Conservation (phyloP, 176 grass and related monocot species). For the Puccinellia tenuiflora region DNA sequence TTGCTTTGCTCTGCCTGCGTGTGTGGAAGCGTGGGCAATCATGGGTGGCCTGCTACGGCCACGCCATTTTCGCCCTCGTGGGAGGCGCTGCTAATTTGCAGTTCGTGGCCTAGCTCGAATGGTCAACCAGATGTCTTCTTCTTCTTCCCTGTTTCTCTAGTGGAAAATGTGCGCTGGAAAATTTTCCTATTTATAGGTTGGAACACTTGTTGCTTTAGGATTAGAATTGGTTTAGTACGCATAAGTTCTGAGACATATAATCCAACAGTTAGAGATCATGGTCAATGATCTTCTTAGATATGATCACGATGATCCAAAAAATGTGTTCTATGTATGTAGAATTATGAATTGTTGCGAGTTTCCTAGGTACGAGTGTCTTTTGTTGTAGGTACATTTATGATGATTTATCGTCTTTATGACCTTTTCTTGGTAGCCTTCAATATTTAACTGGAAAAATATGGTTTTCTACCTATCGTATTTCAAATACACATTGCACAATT, state of each 20-base stretch:
- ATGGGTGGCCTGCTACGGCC: slow-evolving; percentile 18
- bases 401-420: neutral
- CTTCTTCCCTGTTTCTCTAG: neutral
- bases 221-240: no score
- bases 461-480: no score
- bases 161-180: neutral
- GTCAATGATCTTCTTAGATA: no score
- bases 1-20: neutral
- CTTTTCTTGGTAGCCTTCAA: neutral
- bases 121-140: neutral
- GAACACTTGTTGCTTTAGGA: no score
- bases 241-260: neutral
- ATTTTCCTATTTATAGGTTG: neutral
- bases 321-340: neutral
- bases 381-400: neutral
- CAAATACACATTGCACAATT: no score
- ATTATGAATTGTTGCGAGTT: neutral
- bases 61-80: slow-evolving; percentile 20
- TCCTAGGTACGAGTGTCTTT: no score
- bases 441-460: no score
- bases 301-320: no score
- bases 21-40: slow-evolving; percentile 12
- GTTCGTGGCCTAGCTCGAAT: neutral
- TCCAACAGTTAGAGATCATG: neutral
- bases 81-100: neutral